Evolutionary conservation across 257 asterid species (phyloP).

Genomic region (Solanum ossicruentum): DNA sequence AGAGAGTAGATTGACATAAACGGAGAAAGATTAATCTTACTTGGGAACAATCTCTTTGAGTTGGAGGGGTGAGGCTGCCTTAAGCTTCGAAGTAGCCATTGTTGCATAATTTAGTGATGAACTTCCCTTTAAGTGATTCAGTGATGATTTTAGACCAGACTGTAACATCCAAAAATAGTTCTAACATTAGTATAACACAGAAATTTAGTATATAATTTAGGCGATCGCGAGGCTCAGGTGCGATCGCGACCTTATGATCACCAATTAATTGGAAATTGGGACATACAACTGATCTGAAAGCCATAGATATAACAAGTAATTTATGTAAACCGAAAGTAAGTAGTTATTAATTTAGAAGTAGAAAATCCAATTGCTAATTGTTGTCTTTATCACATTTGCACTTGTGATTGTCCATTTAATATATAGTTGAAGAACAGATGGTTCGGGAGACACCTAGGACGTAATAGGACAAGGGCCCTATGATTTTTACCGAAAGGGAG

Average conservation of each 20-base stretch:
- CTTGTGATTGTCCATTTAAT: background rate
- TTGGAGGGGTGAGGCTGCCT: slow-evolving; percentile 7
- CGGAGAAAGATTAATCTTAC: background rate
- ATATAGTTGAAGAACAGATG: background rate
- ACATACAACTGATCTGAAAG: slow-evolving; percentile 6
- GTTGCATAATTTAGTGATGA: slow-evolving; percentile 10
- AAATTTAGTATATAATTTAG: background rate
- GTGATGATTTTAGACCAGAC: slow-evolving; percentile 8
- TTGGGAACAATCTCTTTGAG: slow-evolving; percentile 8
- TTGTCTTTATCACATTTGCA: background rate
- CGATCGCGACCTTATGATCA: too few species aligned
- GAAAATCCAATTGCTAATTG: background rate
- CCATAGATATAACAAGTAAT: background rate
- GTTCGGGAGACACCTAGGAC: background rate
- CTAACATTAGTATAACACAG: background rate
- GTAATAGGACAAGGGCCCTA: background rate
- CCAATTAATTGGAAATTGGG: background rate
- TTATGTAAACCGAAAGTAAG: background rate
- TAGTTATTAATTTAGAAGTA: background rate
- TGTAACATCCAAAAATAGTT: background rate
- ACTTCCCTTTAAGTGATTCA: slow-evolving; percentile 7
- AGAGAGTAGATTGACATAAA: background rate
- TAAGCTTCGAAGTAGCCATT: slow-evolving; percentile 11
- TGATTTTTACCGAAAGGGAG: background rate
- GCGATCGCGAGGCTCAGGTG: too few species aligned